A percentile compares a stretch with the other conserved stretches of the same genome.
These are phyloP conservation scores for Hymenoscyphus occultus DNA, from an alignment of 2,329 filamentous ascomycete species.

Conservation along the genomic window DNA sequence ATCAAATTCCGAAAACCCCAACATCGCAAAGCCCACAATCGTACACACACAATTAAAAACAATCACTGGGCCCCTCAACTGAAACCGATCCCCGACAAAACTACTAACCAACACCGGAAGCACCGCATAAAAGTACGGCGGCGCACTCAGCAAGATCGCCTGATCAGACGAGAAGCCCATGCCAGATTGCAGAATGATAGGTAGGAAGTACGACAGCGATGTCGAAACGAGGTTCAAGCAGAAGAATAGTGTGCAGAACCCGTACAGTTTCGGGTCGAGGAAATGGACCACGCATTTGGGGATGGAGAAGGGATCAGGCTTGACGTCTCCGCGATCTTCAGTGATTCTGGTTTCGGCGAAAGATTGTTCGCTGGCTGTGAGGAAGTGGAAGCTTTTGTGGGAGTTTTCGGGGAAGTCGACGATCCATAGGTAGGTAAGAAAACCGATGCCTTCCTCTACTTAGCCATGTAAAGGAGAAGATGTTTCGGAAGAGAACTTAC, in stretches of 20 bases:
- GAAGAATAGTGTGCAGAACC: conserved; percentile 60
- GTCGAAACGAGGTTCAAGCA: conserved; percentile 71
- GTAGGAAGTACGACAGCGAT: conserved; percentile 75
- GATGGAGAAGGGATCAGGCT: conserved; percentile 54
- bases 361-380: conserved; percentile 51
- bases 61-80: conserved; percentile 37
- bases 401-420: conserved; percentile 63
- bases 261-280: conserved; percentile 58
- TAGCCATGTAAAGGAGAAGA: conserved; percentile 28
- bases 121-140: conserved; percentile 49
- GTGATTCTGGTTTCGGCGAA: conserved; percentile 50
- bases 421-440: conserved; percentile 55
- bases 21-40: conserved; percentile 33
- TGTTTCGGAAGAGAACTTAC: conserved; percentile 23
- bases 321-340: conserved; percentile 55
- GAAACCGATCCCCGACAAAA: conserved; percentile 58
- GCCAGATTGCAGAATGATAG: conserved; percentile 63
- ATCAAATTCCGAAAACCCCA: conserved; percentile 31
- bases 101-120: conserved; percentile 46
- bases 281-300: conserved; percentile 50
- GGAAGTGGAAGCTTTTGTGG: conserved; percentile 50
- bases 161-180: conserved; percentile 53
- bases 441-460: conserved; percentile 42
- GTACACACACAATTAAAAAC: conserved; percentile 34
- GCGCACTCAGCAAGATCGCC: conserved; percentile 54